These are phyloP conservation scores for Xylaria cubensis DNA, from an alignment of 495 filamentous ascomycete species.

Conservation along the genomic window DNA sequence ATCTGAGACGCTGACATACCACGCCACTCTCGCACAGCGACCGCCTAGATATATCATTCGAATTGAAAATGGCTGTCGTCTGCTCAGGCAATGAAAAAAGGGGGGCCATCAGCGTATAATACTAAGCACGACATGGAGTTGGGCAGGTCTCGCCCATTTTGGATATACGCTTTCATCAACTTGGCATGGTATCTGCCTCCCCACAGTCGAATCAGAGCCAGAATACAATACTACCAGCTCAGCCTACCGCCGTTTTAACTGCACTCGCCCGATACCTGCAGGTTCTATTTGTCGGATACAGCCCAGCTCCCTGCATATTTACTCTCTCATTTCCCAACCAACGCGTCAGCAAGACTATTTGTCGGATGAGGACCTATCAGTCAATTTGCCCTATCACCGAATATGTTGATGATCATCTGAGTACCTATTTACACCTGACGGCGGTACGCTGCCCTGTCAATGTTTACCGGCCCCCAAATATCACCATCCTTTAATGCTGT, in stretches of 20 bases:
- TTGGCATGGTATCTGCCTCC: background rate
- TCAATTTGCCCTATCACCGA: background rate
- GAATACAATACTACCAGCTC: background rate
- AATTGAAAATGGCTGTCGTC: background rate
- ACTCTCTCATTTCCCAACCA: background rate
- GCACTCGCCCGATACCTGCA: background rate
- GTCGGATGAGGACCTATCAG: background rate
- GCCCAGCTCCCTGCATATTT: background rate
- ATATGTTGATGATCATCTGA: background rate
- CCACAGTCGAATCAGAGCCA: background rate
- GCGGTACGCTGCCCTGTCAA: background rate
- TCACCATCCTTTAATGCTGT: background rate
- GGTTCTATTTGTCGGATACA: background rate
- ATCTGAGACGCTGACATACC: background rate
- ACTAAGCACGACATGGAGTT: background rate
- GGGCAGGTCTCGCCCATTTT: background rate
- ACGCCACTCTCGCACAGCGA: background rate
- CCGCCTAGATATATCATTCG: background rate
- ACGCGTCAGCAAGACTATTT: background rate
- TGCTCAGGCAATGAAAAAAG: background rate
- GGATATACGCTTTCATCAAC: background rate
- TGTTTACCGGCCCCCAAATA: background rate
- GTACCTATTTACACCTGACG: background rate
- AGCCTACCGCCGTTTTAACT: slow-evolving; percentile 1
- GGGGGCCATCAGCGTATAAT: background rate